Conservation (phyloP, 495 filamentous ascomycete species). For the Lasiosphaeria hispida region DNA sequence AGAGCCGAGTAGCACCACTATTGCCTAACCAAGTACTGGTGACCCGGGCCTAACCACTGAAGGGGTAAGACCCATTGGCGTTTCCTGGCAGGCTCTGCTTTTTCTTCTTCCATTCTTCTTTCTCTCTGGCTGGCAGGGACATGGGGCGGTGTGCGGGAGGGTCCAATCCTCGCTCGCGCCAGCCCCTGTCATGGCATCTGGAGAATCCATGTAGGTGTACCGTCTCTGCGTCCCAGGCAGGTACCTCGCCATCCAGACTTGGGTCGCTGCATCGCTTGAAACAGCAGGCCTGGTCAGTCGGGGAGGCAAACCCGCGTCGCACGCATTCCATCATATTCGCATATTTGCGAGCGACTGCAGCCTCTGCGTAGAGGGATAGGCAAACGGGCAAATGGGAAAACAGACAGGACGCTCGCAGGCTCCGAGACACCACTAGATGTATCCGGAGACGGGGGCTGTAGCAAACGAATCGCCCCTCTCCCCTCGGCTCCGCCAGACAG, state of each 20-base stretch:
- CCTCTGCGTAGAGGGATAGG: too few species aligned
- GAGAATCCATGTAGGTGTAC: slow-evolving; percentile 27
- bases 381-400: too few species aligned
- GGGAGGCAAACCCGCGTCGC: too few species aligned
- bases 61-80: slow-evolving; percentile 16
- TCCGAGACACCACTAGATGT: too few species aligned
- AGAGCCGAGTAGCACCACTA: slow-evolving; percentile 32
- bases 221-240: slow-evolving; percentile 4
- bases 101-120: slow-evolving; percentile 14
- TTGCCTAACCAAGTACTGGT: slow-evolving; percentile 46
- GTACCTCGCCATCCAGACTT: slow-evolving; percentile 6
- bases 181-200: slow-evolving; percentile 19
- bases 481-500: too few species aligned
- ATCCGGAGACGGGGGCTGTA: too few species aligned
- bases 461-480: too few species aligned
- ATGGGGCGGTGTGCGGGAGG: slow-evolving; percentile 32
- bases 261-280: slow-evolving; percentile 18
- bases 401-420: too few species aligned
- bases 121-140: slow-evolving; percentile 21
- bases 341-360: too few species aligned
- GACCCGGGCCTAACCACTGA: slow-evolving; percentile 45
- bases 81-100: slow-evolving; percentile 17
- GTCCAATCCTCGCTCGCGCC: slow-evolving; percentile 11
- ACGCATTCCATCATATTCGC: too few species aligned
- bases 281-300: slow-evolving; percentile 9